Percentiles rank a stretch among this genome's conserved stretches.
Evolutionary conservation across 139 green algal genomes (phyloP).

Genomic region (Spirogloea muscicola): DNA sequence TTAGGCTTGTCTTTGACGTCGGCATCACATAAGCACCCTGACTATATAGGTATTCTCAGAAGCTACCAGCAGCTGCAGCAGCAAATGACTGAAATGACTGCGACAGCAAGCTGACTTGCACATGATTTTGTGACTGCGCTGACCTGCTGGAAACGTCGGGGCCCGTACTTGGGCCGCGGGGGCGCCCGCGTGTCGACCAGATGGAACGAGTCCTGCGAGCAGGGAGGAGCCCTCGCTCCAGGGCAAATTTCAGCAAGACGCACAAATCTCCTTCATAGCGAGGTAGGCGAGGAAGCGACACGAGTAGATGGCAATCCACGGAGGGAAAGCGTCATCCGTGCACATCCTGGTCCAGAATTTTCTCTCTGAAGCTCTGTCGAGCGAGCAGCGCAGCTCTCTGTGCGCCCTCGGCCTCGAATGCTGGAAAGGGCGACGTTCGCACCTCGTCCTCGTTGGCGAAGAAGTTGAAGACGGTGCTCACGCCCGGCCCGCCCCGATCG

Average conservation of each 20-base stretch:
- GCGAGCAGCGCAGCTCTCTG: neutral
- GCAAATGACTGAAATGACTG: no score
- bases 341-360: neutral
- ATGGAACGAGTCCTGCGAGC: conserved; percentile 93
- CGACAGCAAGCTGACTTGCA: neutral
- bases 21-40: neutral
- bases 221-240: conserved; percentile 32
- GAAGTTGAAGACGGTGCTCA: conserved; percentile 88
- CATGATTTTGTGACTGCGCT: neutral
- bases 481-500: conserved; percentile 27
- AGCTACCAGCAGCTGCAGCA: neutral
- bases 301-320: neutral
- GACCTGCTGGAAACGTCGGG: conserved; percentile 63
- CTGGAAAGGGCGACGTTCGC: conserved; percentile 5
- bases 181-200: conserved; percentile 82
- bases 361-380: neutral
- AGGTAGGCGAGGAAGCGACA: neutral
- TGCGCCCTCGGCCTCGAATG: conserved; percentile 11
- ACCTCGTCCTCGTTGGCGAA: conserved; percentile 85
- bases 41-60: neutral
- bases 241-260: conserved; percentile 4
- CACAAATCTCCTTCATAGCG: neutral
- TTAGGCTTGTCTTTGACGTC: neutral
- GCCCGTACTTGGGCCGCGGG: conserved; percentile 43
- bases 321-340: neutral